Percentiles rank a stretch among this genome's conserved stretches.
Evolutionary conservation across 2,329 filamentous ascomycete genomes (phyloP).

Genomic region (Botryotinia narcissicola): DNA sequence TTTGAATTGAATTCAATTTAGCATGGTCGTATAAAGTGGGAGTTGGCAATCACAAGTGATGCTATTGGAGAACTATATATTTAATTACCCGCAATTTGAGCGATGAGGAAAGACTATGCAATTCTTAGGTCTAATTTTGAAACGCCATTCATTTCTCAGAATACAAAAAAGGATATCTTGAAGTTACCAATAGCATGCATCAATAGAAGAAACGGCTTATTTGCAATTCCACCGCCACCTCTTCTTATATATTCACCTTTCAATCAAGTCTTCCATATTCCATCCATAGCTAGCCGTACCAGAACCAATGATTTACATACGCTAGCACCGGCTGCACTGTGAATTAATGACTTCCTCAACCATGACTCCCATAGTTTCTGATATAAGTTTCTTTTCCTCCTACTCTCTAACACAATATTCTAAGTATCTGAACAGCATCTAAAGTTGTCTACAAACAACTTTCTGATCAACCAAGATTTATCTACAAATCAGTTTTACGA

Average conservation of each 20-base stretch:
- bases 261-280: neutral
- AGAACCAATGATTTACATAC: neutral
- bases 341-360: neutral
- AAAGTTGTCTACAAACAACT: neutral
- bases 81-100: neutral
- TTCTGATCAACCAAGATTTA: neutral
- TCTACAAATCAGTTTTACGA: neutral
- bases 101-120: accelerated
- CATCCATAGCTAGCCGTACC: neutral
- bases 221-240: neutral
- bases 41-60: neutral
- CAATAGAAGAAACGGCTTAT: neutral
- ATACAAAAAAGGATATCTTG: neutral
- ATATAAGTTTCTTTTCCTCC: too few species aligned
- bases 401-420: neutral
- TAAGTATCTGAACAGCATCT: neutral
- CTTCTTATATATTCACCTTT: neutral
- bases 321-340: neutral
- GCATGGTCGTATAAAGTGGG: neutral
- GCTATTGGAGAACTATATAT: neutral
- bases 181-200: neutral
- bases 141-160: neutral
- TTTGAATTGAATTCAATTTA: neutral
- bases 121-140: neutral
- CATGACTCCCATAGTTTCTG: too few species aligned